These are phyloP conservation scores for Penicillium simplicissimum DNA, from an alignment of 495 filamentous ascomycete genomes.

Conservation along the genomic window DNA sequence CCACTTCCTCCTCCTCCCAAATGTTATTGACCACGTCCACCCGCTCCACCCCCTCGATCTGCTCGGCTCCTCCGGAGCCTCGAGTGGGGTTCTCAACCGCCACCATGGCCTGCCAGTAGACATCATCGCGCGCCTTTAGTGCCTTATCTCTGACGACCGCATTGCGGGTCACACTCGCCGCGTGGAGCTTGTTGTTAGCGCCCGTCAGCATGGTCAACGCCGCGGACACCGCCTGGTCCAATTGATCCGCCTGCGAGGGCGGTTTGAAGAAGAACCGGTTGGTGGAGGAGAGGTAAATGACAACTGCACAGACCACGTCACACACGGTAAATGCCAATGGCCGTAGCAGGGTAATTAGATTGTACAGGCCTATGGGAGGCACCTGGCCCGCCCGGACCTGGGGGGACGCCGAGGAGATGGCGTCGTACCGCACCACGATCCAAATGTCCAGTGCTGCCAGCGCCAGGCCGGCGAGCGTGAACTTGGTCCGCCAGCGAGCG, in stretches of 20 bases:
- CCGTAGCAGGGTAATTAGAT: conserved; percentile 62
- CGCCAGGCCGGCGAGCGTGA: conserved; percentile 61
- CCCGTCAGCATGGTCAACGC: conserved; percentile 45
- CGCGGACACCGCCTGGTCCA: conserved; percentile 40
- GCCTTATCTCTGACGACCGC: conserved; percentile 57
- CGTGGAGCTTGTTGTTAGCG: conserved; percentile 51
- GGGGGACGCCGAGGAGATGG: conserved; percentile 46
- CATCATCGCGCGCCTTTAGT: conserved; percentile 54
- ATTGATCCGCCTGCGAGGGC: conserved; percentile 47
- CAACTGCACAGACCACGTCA: conserved; percentile 58
- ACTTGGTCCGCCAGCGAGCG: conserved; percentile 66
- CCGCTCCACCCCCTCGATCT: conserved; percentile 16
- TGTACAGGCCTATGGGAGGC: conserved; percentile 58
- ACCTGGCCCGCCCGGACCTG: conserved; percentile 39
- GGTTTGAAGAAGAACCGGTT: conserved; percentile 66
- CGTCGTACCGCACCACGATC: conserved; percentile 61
- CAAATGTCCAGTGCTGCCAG: conserved; percentile 67
- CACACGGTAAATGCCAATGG: conserved; percentile 57
- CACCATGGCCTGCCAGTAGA: conserved; percentile 58
- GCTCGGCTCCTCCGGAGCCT: conserved; percentile 24
- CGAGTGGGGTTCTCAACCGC: conserved; percentile 37
- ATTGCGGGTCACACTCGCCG: conserved; percentile 56
- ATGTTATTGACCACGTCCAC: conserved; percentile 31
- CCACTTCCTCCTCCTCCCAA: conserved; percentile 59
- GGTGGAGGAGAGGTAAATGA: conserved; percentile 75